These are phyloP conservation scores for Podosphaera aphanis DNA, from an alignment of 2,329 filamentous ascomycete genomes.

Conservation along the genomic window DNA sequence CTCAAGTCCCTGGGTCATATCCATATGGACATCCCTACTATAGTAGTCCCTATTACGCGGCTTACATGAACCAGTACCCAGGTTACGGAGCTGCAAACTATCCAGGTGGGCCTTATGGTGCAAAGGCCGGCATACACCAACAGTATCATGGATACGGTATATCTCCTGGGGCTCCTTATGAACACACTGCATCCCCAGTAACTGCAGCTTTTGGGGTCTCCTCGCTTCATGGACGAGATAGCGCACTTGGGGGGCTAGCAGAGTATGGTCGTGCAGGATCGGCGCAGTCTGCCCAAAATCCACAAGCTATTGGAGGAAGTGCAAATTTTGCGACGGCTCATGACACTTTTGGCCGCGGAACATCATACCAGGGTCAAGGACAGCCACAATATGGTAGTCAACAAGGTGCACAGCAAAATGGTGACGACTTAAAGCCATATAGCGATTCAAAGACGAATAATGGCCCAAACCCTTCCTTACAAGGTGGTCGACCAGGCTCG, in stretches of 20 bases:
- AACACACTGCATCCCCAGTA: slow-evolving; percentile 16
- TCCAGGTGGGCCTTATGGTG: slow-evolving; percentile 16
- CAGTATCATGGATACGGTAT: slow-evolving; percentile 17
- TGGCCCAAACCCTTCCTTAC: slow-evolving; percentile 17
- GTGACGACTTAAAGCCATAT: slow-evolving; percentile 18
- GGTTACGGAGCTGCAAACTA: slow-evolving; percentile 18
- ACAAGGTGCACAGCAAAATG: slow-evolving; percentile 13
- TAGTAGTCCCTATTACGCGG: slow-evolving; percentile 36
- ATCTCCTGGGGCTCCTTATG: slow-evolving; percentile 16
- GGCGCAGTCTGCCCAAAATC: slow-evolving; percentile 14
- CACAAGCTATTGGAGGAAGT: slow-evolving; percentile 15
- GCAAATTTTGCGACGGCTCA: slow-evolving; percentile 15
- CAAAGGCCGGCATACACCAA: slow-evolving; percentile 16
- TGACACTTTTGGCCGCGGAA: slow-evolving; percentile 16
- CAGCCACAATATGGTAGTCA: slow-evolving; percentile 14
- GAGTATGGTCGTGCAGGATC: slow-evolving; percentile 17
- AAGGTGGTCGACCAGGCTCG: slow-evolving; percentile 17
- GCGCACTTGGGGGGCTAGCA: slow-evolving; percentile 14
- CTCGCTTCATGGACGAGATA: slow-evolving; percentile 17
- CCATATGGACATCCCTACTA: slow-evolving; percentile 35
- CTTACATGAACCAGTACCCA: slow-evolving; percentile 32
- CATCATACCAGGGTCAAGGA: slow-evolving; percentile 16
- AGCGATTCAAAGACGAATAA: slow-evolving; percentile 16
- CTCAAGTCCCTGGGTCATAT: slow-evolving; percentile 23
- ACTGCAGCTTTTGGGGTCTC: slow-evolving; percentile 14